phyloP scores from a whole-genome alignment of 148 eudicot species.

The Vaccinium darrowii region DNA sequence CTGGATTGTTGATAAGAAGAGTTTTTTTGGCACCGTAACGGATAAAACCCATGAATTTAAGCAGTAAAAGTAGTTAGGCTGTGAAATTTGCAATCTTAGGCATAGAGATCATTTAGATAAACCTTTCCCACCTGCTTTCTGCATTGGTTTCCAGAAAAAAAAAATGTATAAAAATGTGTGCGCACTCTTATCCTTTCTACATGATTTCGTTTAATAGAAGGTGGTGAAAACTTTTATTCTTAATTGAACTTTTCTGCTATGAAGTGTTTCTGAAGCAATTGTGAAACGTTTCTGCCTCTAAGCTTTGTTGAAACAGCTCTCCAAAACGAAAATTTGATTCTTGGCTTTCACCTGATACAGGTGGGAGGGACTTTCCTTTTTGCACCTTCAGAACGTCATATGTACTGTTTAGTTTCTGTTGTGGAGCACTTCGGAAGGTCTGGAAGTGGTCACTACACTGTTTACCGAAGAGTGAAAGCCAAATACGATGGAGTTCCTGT shows the following conservation, averaged over 20 bases:
- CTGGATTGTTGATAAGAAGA: background rate
- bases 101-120: too few species aligned
- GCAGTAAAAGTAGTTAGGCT: background rate
- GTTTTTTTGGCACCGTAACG: background rate
- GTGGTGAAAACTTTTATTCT: background rate
- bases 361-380: constrained; percentile 16
- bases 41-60: too few species aligned
- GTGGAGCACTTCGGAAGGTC: constrained; percentile 81
- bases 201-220: background rate
- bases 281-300: background rate
- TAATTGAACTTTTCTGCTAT: background rate
- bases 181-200: background rate
- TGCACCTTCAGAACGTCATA: constrained; percentile 21
- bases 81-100: background rate
- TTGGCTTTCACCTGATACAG: constrained; percentile 29
- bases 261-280: background rate
- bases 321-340: background rate
- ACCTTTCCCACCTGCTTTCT: background rate
- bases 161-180: background rate
- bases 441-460: constrained; percentile 80
- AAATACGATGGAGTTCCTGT: constrained; percentile 23
- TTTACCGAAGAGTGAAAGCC: constrained; percentile 60
- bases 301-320: background rate
- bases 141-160: background rate
- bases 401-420: constrained; percentile 72